These are phyloP conservation scores for Bruguiera hainesii DNA, from an alignment of 441 rosid genomes.

Conservation along the genomic window DNA sequence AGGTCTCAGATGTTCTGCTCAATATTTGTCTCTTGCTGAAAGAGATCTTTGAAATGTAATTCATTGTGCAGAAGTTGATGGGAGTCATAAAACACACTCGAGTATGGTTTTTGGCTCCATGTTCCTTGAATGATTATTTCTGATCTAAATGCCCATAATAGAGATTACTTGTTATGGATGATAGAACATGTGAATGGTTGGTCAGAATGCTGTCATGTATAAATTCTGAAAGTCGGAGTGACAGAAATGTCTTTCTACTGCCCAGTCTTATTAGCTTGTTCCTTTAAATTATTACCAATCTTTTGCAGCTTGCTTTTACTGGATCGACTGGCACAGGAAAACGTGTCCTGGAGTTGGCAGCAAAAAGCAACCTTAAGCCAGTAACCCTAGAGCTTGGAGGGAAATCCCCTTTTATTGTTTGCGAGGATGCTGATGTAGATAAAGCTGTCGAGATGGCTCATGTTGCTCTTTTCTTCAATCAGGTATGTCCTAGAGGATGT, in stretches of 20 bases:
- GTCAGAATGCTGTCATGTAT: neutral
- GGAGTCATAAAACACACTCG: too few relatives aligned
- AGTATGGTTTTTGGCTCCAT: too few relatives aligned
- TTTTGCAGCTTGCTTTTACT: constrained; percentile 71
- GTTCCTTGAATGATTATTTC: neutral
- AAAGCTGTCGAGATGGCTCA: constrained; percentile 83
- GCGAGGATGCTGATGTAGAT: constrained; percentile 76
- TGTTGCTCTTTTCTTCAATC: constrained; percentile 80
- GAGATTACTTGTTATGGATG: neutral
- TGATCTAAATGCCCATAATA: neutral
- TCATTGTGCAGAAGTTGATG: too few relatives aligned
- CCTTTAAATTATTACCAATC: neutral
- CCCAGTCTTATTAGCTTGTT: neutral
- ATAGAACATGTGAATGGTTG: neutral
- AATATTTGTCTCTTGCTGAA: too few relatives aligned
- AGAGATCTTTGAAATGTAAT: too few relatives aligned
- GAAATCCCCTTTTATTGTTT: constrained; percentile 80
- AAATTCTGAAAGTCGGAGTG: neutral
- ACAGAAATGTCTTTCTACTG: neutral
- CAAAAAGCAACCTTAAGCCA: constrained; percentile 83
- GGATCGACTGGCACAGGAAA: constrained; percentile 74
- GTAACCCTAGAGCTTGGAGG: constrained; percentile 91
- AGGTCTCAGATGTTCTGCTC: too few relatives aligned
- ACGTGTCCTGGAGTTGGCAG: constrained; percentile 57
- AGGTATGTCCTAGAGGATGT: constrained; percentile 34